These are phyloP conservation scores for Alternaria panax DNA, from an alignment of 2,329 filamentous ascomycete genomes.

Conservation along the genomic window DNA sequence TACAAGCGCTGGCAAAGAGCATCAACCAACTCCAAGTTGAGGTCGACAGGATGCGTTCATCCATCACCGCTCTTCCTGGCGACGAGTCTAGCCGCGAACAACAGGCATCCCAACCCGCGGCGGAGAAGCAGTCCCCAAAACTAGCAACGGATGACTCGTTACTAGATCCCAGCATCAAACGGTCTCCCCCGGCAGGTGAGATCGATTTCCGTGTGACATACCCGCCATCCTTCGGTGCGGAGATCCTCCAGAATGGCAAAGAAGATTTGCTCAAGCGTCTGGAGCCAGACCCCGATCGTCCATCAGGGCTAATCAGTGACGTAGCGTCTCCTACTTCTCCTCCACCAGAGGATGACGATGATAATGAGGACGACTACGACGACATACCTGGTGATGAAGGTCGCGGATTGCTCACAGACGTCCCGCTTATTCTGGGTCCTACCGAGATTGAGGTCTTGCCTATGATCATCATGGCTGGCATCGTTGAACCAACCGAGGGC, in stretches of 20 bases:
- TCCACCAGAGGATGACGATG: conserved; percentile 67
- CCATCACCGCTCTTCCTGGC: conserved; percentile 35
- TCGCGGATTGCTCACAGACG: conserved; percentile 87
- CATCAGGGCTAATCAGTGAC: conserved; percentile 48
- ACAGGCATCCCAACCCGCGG: conserved; percentile 17
- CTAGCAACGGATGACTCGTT: conserved; percentile 40
- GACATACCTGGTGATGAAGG: conserved; percentile 73
- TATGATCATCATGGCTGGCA: conserved; percentile 96
- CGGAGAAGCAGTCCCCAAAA: conserved; percentile 29
- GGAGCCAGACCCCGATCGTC: conserved; percentile 54
- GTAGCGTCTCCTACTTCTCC: conserved; percentile 52
- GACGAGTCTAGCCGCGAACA: conserved; percentile 27
- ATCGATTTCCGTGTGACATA: conserved; percentile 60
- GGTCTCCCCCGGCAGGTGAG: conserved; percentile 50
- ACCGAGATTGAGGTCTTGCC: conserved; percentile 95
- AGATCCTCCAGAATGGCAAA: conserved; percentile 60
- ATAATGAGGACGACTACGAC: conserved; percentile 76
- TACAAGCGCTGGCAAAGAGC: conserved; percentile 50
- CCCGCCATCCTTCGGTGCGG: conserved; percentile 56
- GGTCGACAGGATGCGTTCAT: conserved; percentile 49
- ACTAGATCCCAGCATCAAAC: conserved; percentile 47
- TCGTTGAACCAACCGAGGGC: conserved; percentile 81
- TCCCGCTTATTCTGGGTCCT: conserved; percentile 91
- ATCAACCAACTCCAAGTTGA: conserved; percentile 52
- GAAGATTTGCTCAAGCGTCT: conserved; percentile 60